Percentiles rank a stretch among this genome's conserved stretches.
phyloP scores from a whole-genome alignment of 2,329 filamentous ascomycete genomes.

The Monosporascus sp. region DNA sequence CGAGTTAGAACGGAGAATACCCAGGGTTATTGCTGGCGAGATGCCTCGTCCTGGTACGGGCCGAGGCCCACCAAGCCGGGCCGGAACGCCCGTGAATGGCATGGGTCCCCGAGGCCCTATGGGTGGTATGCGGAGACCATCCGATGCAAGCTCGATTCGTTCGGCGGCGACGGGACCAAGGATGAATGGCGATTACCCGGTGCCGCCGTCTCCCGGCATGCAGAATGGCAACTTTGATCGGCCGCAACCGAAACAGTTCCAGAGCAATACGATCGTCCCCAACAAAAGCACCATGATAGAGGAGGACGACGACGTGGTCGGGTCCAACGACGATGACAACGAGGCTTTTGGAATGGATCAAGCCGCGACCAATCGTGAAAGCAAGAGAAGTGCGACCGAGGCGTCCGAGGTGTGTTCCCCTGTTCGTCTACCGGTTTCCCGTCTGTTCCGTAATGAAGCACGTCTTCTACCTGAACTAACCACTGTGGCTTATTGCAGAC shows the following conservation, averaged over 20 bases:
- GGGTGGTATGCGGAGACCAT: constrained; percentile 51
- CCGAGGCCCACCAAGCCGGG: constrained; percentile 54
- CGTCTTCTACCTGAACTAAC: constrained; percentile 6
- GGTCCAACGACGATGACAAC: constrained; percentile 53
- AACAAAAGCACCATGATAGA: constrained; percentile 98
- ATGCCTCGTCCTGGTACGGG: constrained; percentile 57
- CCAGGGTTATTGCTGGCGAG: constrained; percentile 67
- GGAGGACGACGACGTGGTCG: constrained; percentile 73
- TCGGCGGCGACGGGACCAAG: constrained; percentile 27
- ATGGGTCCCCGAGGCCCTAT: constrained; percentile 44
- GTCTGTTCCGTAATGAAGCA: too few species aligned
- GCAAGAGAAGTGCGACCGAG: constrained; percentile 27
- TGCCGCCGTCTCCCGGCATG: constrained; percentile 55
- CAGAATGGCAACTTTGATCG: constrained; percentile 63
- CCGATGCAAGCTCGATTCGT: constrained; percentile 58
- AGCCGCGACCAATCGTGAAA: constrained; percentile 27
- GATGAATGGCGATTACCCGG: constrained; percentile 40
- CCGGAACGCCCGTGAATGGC: constrained; percentile 59
- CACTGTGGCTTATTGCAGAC: constrained; percentile 33
- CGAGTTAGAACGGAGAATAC: constrained; percentile 86
- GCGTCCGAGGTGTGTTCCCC: constrained; percentile 31
- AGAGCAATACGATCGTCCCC: constrained; percentile 92
- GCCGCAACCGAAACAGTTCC: constrained; percentile 82
- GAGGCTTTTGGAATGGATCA: constrained; percentile 58
- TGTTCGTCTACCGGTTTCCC: too few species aligned